Conservation (phyloP, 2,329 filamentous ascomycete genomes). For the Raffaelea arxii region DNA sequence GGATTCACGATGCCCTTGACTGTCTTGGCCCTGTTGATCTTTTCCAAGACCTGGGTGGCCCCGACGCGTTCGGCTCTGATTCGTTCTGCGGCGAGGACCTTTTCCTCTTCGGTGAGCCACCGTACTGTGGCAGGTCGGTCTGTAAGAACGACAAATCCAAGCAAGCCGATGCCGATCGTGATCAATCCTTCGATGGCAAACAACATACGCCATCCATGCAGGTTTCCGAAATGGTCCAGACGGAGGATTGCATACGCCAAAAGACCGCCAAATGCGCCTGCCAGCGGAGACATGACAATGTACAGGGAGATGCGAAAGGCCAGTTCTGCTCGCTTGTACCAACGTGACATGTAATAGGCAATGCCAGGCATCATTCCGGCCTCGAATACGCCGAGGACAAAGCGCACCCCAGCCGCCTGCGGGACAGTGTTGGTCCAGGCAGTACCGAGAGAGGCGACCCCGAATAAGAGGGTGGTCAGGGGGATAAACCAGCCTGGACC, state of each 20-base stretch:
- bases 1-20: slow-evolving; percentile 21
- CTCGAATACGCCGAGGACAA: slow-evolving; percentile 34
- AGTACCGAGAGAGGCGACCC: slow-evolving; percentile 52
- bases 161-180: slow-evolving; percentile 53
- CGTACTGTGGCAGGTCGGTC: slow-evolving; percentile 57
- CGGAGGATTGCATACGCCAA: slow-evolving; percentile 6
- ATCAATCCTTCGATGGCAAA: slow-evolving; percentile 55
- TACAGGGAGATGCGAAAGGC: slow-evolving; percentile 51
- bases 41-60: slow-evolving; percentile 41
- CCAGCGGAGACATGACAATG: slow-evolving; percentile 48
- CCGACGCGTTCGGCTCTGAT: slow-evolving; percentile 58
- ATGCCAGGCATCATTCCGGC: slow-evolving; percentile 67
- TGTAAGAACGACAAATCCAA: slow-evolving; percentile 52
- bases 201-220: slow-evolving; percentile 60
- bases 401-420: slow-evolving; percentile 32
- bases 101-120: slow-evolving; percentile 56
- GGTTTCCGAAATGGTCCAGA: slow-evolving; percentile 22
- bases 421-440: slow-evolving; percentile 50
- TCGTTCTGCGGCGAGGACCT: slow-evolving; percentile 52
- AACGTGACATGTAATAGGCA: slow-evolving; percentile 62
- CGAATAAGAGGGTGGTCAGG: slow-evolving; percentile 50
- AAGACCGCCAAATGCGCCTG: slow-evolving; percentile 8
- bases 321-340: slow-evolving; percentile 53
- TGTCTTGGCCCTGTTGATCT: slow-evolving; percentile 1
- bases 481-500: slow-evolving; percentile 67